Conservation (phyloP, 2,329 filamentous ascomycete species). For the Alternaria triticimaculans region DNA sequence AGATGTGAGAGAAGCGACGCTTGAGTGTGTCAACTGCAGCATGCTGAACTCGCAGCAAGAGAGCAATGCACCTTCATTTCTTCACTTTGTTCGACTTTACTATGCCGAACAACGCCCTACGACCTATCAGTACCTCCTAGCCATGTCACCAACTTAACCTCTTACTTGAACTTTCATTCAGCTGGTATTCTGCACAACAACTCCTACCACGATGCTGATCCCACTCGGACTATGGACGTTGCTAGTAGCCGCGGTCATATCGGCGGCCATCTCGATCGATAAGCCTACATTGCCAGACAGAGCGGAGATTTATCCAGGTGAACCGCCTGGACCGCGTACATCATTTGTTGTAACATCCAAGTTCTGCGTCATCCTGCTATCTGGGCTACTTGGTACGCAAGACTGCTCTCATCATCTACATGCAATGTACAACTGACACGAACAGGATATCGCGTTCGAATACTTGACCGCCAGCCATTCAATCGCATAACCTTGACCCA, state of each 20-base stretch:
- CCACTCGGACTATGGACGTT: background rate
- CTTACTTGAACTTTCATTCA: background rate
- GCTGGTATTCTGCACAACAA: background rate
- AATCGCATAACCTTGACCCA: slow-evolving; percentile 24
- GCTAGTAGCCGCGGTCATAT: background rate
- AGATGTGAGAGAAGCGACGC: background rate
- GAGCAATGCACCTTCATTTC: background rate
- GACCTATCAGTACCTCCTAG: background rate
- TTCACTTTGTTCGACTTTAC: background rate
- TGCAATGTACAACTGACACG: background rate
- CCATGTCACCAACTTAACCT: background rate
- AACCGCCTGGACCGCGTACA: background rate
- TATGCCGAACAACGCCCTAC: background rate
- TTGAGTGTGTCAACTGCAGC: no score
- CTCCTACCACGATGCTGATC: background rate
- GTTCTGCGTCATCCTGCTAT: background rate
- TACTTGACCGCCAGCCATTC: slow-evolving; percentile 1
- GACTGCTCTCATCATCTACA: background rate
- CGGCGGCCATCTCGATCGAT: background rate
- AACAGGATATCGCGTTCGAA: slow-evolving; percentile 26
- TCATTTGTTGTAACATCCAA: slow-evolving; percentile 2
- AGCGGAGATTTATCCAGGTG: background rate
- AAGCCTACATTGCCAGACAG: background rate
- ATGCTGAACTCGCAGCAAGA: background rate
- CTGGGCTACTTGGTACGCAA: slow-evolving; percentile 1